Evolutionary conservation across 2,329 filamentous ascomycete genomes (phyloP).

Genomic region (Hymenotorrendiella dingleyae): DNA sequence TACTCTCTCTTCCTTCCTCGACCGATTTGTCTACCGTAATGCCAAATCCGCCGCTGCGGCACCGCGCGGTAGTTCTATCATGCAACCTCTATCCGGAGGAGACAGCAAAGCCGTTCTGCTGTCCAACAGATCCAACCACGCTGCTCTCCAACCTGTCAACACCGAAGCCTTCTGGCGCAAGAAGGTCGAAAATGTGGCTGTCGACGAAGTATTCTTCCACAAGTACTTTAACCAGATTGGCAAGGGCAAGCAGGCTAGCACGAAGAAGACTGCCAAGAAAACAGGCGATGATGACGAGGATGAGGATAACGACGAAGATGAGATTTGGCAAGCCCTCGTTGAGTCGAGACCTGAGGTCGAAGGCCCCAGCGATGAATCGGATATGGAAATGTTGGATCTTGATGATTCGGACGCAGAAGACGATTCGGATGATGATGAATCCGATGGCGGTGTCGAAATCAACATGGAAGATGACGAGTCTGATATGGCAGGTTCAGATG

Average conservation of each 20-base stretch:
- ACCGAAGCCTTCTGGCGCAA: slow-evolving; percentile 86
- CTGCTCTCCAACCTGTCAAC: slow-evolving; percentile 65
- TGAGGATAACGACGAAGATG: slow-evolving; percentile 63
- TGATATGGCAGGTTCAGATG: slow-evolving; percentile 22
- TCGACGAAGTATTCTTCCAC: slow-evolving; percentile 97
- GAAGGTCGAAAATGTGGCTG: slow-evolving; percentile 79
- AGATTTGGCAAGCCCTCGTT: slow-evolving; percentile 89
- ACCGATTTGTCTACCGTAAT: slow-evolving; percentile 97
- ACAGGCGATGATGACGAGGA: slow-evolving; percentile 38
- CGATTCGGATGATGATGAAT: slow-evolving; percentile 36
- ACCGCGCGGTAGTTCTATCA: slow-evolving; percentile 79
- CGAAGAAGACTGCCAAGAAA: slow-evolving; percentile 50
- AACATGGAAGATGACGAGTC: slow-evolving; percentile 39
- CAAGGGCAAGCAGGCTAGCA: slow-evolving; percentile 51
- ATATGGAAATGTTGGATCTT: slow-evolving; percentile 45
- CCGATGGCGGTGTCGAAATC: slow-evolving; percentile 41
- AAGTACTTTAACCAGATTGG: slow-evolving; percentile 81
- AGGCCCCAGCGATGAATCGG: slow-evolving; percentile 47
- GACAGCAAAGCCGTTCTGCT: slow-evolving; percentile 56
- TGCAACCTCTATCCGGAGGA: slow-evolving; percentile 79
- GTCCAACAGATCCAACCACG: slow-evolving; percentile 36
- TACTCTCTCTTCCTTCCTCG: slow-evolving; percentile 89
- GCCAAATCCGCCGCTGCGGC: slow-evolving; percentile 62
- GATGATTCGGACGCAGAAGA: slow-evolving; percentile 40
- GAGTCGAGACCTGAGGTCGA: slow-evolving; percentile 73